Conservation (phyloP, 2,329 filamentous ascomycete species). For the Laburnicola sp. region DNA sequence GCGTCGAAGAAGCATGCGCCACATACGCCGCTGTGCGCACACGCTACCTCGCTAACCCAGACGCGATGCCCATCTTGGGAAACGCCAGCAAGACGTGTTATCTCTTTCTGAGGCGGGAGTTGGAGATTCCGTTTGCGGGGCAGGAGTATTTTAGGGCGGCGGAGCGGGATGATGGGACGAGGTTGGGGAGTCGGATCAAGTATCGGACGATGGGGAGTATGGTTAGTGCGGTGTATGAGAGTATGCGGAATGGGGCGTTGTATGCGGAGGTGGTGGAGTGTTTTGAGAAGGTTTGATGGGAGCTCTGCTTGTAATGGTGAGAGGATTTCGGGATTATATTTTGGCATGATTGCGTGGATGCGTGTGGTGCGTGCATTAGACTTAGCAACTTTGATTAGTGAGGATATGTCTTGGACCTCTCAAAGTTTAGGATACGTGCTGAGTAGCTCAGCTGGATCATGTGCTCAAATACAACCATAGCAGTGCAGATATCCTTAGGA, state of each 20-base stretch:
- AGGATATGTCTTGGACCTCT: too few relatives aligned
- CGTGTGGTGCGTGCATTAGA: too few relatives aligned
- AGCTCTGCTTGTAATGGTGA: too few relatives aligned
- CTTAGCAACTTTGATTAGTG: too few relatives aligned
- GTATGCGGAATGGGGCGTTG: slow-evolving; percentile 14
- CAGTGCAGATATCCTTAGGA: too few relatives aligned
- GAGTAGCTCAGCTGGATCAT: too few relatives aligned
- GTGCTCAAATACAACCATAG: too few relatives aligned
- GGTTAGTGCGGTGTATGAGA: slow-evolving; percentile 17
- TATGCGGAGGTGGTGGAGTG: slow-evolving; percentile 11
- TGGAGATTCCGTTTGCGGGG: slow-evolving; percentile 21
- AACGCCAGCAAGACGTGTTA: slow-evolving; percentile 16
- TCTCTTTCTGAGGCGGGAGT: slow-evolving; percentile 11
- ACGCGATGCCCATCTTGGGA: slow-evolving; percentile 18
- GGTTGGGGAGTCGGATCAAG: slow-evolving; percentile 10
- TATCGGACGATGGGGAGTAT: slow-evolving; percentile 16
- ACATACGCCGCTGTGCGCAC: slow-evolving; percentile 12
- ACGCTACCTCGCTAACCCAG: slow-evolving; percentile 12
- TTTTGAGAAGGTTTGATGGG: slow-evolving; percentile 7
- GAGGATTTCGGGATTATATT: too few relatives aligned
- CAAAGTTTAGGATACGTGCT: too few relatives aligned
- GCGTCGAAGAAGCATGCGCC: slow-evolving; percentile 13
- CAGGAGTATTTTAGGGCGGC: slow-evolving; percentile 14
- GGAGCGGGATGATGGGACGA: slow-evolving; percentile 18
- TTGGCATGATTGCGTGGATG: too few relatives aligned